A percentile compares a stretch with the other conserved stretches of the same genome.
Conservation (phyloP, 2,329 filamentous ascomycete species). For the Clonostachys rosea region DNA sequence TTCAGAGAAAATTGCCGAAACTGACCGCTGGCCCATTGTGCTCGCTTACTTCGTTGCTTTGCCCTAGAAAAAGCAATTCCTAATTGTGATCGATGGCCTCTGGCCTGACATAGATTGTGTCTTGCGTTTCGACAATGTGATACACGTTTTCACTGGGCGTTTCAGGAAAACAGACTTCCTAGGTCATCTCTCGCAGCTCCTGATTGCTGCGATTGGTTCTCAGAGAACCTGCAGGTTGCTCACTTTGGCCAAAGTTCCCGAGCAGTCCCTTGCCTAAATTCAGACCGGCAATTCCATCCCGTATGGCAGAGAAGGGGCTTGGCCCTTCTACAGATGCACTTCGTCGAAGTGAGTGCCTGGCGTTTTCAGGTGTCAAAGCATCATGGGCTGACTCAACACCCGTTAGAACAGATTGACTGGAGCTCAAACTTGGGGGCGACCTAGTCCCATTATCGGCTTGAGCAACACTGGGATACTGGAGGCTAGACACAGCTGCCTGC, state of each 20-base stretch:
- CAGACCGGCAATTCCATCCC: conserved; percentile 42
- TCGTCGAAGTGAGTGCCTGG: conserved; percentile 29
- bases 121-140: conserved; percentile 19
- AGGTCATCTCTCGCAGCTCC: conserved; percentile 41
- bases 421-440: conserved; percentile 26
- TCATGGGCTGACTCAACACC: conserved; percentile 55
- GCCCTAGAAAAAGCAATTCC: neutral
- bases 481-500: conserved; percentile 25
- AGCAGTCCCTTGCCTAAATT: conserved; percentile 43
- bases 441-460: conserved; percentile 19
- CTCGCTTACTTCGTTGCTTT: too few relatives aligned
- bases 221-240: conserved; percentile 10
- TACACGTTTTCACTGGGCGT: conserved; percentile 17
- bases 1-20: too few relatives aligned
- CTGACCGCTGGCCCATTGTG: too few relatives aligned
- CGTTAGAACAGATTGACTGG: conserved; percentile 49
- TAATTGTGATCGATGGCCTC: neutral
- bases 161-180: conserved; percentile 31
- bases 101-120: conserved; percentile 9
- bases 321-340: conserved; percentile 37
- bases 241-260: conserved; percentile 17
- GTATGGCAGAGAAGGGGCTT: conserved; percentile 32
- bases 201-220: conserved; percentile 24
- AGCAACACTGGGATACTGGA: conserved; percentile 5
- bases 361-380: conserved; percentile 35